phyloP scores from a whole-genome alignment of 176 grass and related monocot species.

The Avena insularis region DNA sequence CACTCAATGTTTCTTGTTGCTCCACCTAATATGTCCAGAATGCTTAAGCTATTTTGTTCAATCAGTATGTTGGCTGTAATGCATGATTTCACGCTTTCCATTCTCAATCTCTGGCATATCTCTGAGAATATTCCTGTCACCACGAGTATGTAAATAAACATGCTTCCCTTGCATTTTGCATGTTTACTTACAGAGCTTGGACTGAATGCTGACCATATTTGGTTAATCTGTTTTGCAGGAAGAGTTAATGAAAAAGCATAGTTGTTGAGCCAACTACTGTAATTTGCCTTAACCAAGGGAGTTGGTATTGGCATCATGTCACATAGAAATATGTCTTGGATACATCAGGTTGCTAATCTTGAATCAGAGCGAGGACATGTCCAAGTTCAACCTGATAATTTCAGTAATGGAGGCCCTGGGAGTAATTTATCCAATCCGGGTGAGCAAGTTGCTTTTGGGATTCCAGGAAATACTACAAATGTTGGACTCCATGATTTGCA shows the following conservation, averaged over 20 bases:
- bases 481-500: slow-evolving; percentile 39
- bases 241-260: slow-evolving; percentile 51
- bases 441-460: slow-evolving; percentile 40
- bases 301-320: slow-evolving; percentile 42
- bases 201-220: slow-evolving; percentile 41
- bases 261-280: slow-evolving; percentile 27
- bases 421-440: slow-evolving; percentile 40
- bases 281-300: slow-evolving; percentile 32
- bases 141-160: background rate
- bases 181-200: slow-evolving; percentile 28
- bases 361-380: slow-evolving; percentile 41
- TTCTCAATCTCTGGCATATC: slow-evolving; percentile 3
- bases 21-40: background rate
- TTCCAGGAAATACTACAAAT: slow-evolving; percentile 48
- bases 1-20: background rate
- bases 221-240: slow-evolving; percentile 42
- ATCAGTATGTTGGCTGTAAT: slow-evolving; percentile 12
- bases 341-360: slow-evolving; percentile 46
- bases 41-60: background rate
- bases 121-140: slow-evolving; percentile 24
- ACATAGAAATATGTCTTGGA: slow-evolving; percentile 55
- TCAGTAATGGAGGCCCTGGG: slow-evolving; percentile 40
- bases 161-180: slow-evolving; percentile 26
- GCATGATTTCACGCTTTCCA: background rate
- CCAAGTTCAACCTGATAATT: slow-evolving; percentile 52